Conservation (phyloP, 495 filamentous ascomycete genomes). For the Aspergillus mulundensis region DNA sequence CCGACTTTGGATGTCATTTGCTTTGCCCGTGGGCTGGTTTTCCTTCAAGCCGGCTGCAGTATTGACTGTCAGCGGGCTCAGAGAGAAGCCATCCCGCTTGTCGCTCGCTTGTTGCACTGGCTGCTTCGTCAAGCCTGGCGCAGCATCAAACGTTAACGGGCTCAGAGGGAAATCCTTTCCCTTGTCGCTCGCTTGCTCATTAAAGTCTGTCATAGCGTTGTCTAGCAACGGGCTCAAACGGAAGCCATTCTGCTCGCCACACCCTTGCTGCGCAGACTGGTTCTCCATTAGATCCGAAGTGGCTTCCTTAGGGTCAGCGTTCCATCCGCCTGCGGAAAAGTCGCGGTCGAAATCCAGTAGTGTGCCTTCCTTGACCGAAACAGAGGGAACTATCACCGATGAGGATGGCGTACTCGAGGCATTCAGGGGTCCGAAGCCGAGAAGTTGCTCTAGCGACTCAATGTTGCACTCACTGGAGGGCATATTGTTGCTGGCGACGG, state of each 20-base stretch:
- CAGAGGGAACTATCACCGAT: not conserved
- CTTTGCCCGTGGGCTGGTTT: not conserved
- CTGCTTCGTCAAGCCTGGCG: not conserved
- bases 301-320: not conserved
- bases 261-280: not conserved
- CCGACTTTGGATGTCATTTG: not conserved
- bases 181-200: too few species aligned
- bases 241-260: not conserved
- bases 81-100: not conserved
- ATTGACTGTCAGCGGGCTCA: not conserved
- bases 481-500: not conserved
- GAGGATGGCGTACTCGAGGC: not conserved
- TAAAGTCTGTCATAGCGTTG: too few species aligned
- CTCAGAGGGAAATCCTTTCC: too few species aligned
- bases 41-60: not conserved
- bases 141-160: too few species aligned
- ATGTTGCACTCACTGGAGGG: not conserved
- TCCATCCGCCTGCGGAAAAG: not conserved
- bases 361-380: not conserved
- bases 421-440: slow-evolving; percentile 18
- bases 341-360: slow-evolving; percentile 6
- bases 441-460: slow-evolving; percentile 16
- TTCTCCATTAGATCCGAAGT: not conserved
- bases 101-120: not conserved
- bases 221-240: not conserved